phyloP scores from a whole-genome alignment of 2,329 filamentous ascomycete species.

The Lecanicillium sp. region DNA sequence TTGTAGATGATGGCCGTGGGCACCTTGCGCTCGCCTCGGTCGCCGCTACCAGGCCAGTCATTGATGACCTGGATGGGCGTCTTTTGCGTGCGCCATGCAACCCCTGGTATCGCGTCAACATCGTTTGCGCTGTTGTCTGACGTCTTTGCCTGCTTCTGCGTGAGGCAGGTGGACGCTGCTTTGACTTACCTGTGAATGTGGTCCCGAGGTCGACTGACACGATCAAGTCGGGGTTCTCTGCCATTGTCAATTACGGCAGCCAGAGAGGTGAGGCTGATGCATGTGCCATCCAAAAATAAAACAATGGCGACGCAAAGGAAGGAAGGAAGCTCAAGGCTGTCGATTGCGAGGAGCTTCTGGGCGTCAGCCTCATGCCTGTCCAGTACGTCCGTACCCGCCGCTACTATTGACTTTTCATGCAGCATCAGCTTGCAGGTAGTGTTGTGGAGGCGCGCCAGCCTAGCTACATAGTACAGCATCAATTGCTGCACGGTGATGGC shows the following conservation, averaged over 20 bases:
- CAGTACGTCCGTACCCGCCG: too few species aligned
- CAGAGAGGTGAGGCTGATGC: neutral
- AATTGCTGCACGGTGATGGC: too few species aligned
- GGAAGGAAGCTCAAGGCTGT: neutral
- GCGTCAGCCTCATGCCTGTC: too few species aligned
- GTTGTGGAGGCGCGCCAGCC: too few species aligned
- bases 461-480: too few species aligned
- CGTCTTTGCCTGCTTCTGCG: too few species aligned
- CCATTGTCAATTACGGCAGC: conserved; percentile 9
- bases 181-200: conserved; percentile 33
- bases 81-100: conserved; percentile 29
- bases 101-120: conserved; percentile 16
- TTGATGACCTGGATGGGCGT: conserved; percentile 37
- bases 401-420: too few species aligned
- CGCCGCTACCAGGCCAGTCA: conserved; percentile 46
- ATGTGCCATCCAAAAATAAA: too few species aligned
- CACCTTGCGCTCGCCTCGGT: conserved; percentile 47
- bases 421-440: too few species aligned
- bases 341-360: too few species aligned
- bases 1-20: conserved; percentile 44
- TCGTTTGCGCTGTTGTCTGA: neutral
- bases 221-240: conserved; percentile 26
- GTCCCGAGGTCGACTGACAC: conserved; percentile 38
- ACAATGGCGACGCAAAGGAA: too few species aligned
- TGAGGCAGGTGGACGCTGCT: too few species aligned